phyloP scores from a whole-genome alignment of 495 filamentous ascomycete species.

The Letharia lupina region DNA sequence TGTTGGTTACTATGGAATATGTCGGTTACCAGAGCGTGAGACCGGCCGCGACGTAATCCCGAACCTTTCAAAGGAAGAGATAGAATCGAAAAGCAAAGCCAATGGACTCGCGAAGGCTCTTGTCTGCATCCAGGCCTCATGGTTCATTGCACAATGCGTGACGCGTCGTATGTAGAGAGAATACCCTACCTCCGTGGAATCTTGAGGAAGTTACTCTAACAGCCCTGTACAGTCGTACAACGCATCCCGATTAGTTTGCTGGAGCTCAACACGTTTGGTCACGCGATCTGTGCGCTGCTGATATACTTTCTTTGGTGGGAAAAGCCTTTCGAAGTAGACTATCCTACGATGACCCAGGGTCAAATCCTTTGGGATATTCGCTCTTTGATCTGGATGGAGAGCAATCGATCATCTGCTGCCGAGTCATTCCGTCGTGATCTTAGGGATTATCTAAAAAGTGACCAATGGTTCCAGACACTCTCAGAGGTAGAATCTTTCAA shows the following conservation, averaged over 20 bases:
- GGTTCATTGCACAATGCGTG: constrained; percentile 15
- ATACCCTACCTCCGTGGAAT: background rate
- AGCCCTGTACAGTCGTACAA: constrained; percentile 6
- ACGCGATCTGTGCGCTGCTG: constrained; percentile 12
- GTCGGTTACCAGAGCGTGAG: background rate
- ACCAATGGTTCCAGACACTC: background rate
- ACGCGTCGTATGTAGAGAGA: background rate
- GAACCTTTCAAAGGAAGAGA: constrained; percentile 11
- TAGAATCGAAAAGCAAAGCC: constrained; percentile 16
- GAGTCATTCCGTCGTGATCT: background rate
- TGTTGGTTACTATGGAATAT: constrained; percentile 12
- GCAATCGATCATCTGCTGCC: background rate
- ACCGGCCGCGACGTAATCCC: background rate
- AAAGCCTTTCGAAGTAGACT: constrained; percentile 13
- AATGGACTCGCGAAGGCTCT: constrained; percentile 5
- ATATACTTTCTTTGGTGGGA: constrained; percentile 18
- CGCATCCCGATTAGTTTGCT: constrained; percentile 19
- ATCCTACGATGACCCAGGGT: too few species aligned
- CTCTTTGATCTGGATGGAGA: background rate
- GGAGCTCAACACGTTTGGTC: constrained; percentile 17
- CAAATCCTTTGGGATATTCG: too few species aligned
- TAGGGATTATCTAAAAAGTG: background rate
- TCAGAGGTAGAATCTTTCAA: background rate
- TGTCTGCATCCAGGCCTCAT: constrained; percentile 13
- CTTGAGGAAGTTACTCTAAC: background rate